phyloP scores from a whole-genome alignment of 345 rosid genomes.

The Salix koriyanagi region DNA sequence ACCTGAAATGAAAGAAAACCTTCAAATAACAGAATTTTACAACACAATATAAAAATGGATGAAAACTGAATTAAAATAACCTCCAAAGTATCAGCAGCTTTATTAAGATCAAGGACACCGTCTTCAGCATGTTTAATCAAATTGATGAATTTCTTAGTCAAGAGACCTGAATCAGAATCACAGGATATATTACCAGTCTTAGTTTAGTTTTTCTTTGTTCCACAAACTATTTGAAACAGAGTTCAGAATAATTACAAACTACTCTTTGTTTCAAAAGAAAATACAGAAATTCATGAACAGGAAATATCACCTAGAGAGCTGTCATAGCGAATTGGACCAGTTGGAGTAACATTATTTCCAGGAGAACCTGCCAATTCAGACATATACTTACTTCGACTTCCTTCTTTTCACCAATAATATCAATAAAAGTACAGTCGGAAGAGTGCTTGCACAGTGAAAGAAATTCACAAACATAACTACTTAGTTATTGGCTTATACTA shows the following conservation, averaged over 20 bases:
- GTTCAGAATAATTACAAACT: background rate
- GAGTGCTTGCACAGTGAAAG: constrained; percentile 7
- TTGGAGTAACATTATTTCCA: constrained; percentile 55
- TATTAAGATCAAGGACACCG: constrained; percentile 92
- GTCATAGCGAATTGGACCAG: constrained; percentile 95
- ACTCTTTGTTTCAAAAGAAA: background rate
- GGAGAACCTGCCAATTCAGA: constrained; percentile 79
- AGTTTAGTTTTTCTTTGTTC: background rate
- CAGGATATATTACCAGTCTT: constrained; percentile 6
- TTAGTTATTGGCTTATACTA: background rate
- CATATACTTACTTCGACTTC: constrained; percentile 8
- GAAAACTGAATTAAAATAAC: constrained; percentile 32
- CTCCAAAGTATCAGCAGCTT: constrained; percentile 92
- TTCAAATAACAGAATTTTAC: constrained; percentile 11
- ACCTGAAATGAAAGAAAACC: constrained; percentile 48
- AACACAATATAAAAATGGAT: background rate
- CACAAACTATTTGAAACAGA: background rate
- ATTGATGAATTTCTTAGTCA: constrained; percentile 96
- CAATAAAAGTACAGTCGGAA: background rate
- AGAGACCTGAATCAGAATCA: constrained; percentile 58
- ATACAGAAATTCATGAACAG: background rate
- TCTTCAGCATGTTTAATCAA: constrained; percentile 94
- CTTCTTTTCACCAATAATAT: background rate
- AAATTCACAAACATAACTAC: background rate
- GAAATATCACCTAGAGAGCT: constrained; percentile 78